phyloP scores from a whole-genome alignment of 495 filamentous ascomycete species.

The Aspergillus incahuasiensis region DNA sequence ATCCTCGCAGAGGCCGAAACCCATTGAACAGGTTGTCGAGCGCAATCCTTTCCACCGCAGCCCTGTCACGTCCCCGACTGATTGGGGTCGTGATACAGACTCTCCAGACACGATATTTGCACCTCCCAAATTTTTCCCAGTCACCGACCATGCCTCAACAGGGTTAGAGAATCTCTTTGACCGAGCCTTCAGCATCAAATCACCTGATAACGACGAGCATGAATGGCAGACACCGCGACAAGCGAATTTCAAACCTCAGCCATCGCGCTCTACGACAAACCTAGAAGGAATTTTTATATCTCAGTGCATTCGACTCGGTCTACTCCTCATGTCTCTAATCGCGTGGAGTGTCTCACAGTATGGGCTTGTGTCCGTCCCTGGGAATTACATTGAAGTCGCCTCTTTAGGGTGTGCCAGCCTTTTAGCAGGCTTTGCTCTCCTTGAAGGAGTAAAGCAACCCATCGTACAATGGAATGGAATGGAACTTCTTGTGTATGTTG shows the following conservation, averaged over 20 bases:
- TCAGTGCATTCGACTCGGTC: constrained; percentile 30
- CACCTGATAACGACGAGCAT: constrained; percentile 34
- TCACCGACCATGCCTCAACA: constrained; percentile 40
- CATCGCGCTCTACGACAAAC: constrained; percentile 7
- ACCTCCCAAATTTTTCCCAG: constrained; percentile 48
- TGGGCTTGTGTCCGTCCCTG: constrained; percentile 28
- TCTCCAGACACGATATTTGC: constrained; percentile 37
- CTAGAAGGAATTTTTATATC: constrained; percentile 20
- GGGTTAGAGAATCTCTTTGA: constrained; percentile 47
- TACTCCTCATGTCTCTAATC: constrained; percentile 28
- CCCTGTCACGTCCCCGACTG: constrained; percentile 17
- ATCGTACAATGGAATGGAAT: constrained; percentile 38
- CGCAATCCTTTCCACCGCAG: constrained; percentile 36
- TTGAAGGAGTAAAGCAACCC: constrained; percentile 36
- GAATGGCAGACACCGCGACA: constrained; percentile 21
- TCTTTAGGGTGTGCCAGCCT: constrained; percentile 40
- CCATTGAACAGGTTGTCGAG: constrained; percentile 32
- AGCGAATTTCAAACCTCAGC: background rate
- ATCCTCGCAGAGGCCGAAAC: constrained; percentile 28
- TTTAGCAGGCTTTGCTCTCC: constrained; percentile 37
- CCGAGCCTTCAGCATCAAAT: constrained; percentile 39
- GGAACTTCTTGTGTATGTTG: constrained; percentile 42
- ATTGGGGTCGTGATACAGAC: constrained; percentile 19
- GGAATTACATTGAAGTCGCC: constrained; percentile 39
- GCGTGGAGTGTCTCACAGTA: constrained; percentile 37